Conservation (phyloP, 345 rosid species). For the Eucalyptus globulus region DNA sequence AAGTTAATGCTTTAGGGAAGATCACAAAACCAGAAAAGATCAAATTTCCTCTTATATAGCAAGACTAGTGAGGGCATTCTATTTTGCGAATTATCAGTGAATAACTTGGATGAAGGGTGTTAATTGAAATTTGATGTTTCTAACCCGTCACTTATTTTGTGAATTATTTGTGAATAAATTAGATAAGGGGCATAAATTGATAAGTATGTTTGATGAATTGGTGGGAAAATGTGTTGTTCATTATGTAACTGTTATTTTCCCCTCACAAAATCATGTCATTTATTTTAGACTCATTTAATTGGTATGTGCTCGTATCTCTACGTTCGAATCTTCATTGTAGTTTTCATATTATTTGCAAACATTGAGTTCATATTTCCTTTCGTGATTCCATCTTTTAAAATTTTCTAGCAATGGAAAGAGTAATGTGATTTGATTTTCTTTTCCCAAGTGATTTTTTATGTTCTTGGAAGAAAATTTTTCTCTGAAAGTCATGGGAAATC, state of each 20-base stretch:
- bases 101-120: background rate
- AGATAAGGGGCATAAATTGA: background rate
- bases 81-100: background rate
- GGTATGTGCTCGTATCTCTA: too few species aligned
- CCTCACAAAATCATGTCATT: background rate
- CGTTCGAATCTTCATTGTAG: too few species aligned
- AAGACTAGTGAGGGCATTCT: background rate
- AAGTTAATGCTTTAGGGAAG: background rate
- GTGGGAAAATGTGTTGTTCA: background rate
- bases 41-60: background rate
- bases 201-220: background rate
- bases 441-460: accelerated
- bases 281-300: too few species aligned
- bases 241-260: background rate
- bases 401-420: background rate
- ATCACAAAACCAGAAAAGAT: background rate
- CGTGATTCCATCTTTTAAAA: too few species aligned
- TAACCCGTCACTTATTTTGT: background rate
- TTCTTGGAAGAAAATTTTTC: too few species aligned
- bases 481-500: too few species aligned
- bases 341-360: too few species aligned
- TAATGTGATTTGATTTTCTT: too few species aligned
- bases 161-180: background rate
- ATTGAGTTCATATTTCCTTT: too few species aligned
- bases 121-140: background rate